Evolutionary conservation across 78 protist species (phyloP).

Genomic region (Tieghemostelium lacteum): DNA sequence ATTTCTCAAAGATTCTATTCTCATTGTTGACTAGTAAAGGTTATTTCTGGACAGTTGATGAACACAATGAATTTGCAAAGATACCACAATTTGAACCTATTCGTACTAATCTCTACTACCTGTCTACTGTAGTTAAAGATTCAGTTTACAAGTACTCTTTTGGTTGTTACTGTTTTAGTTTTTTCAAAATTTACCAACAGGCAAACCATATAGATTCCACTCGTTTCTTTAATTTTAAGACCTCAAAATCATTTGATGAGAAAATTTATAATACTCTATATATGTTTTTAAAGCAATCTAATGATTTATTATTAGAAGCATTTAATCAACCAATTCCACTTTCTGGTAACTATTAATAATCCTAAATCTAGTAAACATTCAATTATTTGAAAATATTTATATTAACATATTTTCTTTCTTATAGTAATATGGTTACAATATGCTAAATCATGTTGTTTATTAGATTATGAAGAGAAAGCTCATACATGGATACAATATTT

Average conservation of each 20-base stretch:
- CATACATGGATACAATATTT: slow-evolving; percentile 66
- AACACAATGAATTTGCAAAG: not conserved
- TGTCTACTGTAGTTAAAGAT: not conserved
- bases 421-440: slow-evolving; percentile 45
- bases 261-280: not conserved
- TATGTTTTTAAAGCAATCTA: not conserved
- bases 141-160: slow-evolving; percentile 10
- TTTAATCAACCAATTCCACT: slow-evolving; percentile 18
- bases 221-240: slow-evolving; percentile 2
- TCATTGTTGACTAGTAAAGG: slow-evolving; percentile 28
- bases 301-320: slow-evolving; percentile 1
- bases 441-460: slow-evolving; percentile 68
- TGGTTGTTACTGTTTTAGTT: slow-evolving; percentile 43
- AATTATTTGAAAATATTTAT: not conserved
- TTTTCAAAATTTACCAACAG: slow-evolving; percentile 6
- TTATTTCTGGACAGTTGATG: slow-evolving; percentile 24
- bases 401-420: not conserved
- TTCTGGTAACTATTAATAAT: slow-evolving; percentile 8
- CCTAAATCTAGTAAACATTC: no score
- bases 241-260: not conserved
- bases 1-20: slow-evolving; percentile 17
- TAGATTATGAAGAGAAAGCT: slow-evolving; percentile 58
- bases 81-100: not conserved
- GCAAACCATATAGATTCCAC: not conserved
- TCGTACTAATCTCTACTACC: not conserved